Evolutionary conservation across 2,329 filamentous ascomycete genomes (phyloP).

Genomic region (Trichoderma citrinoviride): DNA sequence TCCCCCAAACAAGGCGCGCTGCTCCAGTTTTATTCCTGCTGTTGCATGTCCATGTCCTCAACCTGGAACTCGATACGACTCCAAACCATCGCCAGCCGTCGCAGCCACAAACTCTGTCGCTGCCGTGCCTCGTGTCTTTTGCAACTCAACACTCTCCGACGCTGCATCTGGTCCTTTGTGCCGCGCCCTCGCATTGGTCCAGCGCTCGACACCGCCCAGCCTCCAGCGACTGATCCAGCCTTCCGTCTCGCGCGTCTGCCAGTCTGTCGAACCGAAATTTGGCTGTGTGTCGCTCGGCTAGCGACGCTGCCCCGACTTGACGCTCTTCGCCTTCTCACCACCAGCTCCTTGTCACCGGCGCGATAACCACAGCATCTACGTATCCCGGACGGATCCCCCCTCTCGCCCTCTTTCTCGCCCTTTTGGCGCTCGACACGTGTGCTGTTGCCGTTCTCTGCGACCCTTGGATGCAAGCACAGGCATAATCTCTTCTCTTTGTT

Average conservation of each 20-base stretch:
- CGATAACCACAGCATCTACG: too few species aligned
- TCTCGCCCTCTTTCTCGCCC: not conserved
- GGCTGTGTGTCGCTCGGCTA: slow-evolving; percentile 4
- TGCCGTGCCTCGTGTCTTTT: slow-evolving; percentile 9
- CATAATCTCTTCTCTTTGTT: not conserved
- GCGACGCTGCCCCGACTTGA: slow-evolving; percentile 12
- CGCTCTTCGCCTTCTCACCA: not conserved
- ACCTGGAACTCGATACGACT: not conserved
- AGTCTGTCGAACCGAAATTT: slow-evolving; percentile 14
- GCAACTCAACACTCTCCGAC: not conserved
- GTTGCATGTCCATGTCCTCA: not conserved
- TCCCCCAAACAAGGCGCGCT: slow-evolving; percentile 17
- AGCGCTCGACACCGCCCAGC: not conserved
- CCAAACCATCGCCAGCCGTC: slow-evolving; percentile 15
- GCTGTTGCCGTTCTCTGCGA: not conserved
- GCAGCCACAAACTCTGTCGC: slow-evolving; percentile 18
- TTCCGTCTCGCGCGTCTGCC: not conserved
- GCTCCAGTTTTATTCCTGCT: slow-evolving; percentile 16
- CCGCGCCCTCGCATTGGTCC: slow-evolving; percentile 5
- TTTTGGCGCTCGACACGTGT: not conserved
- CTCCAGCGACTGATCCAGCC: not conserved
- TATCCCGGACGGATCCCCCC: not conserved
- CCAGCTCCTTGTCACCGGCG: not conserved
- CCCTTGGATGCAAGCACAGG: not conserved
- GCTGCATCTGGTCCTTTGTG: not conserved